phyloP scores from a whole-genome alignment of 1,284 basidiomycete genomes.

The Amylostereum areolatum region DNA sequence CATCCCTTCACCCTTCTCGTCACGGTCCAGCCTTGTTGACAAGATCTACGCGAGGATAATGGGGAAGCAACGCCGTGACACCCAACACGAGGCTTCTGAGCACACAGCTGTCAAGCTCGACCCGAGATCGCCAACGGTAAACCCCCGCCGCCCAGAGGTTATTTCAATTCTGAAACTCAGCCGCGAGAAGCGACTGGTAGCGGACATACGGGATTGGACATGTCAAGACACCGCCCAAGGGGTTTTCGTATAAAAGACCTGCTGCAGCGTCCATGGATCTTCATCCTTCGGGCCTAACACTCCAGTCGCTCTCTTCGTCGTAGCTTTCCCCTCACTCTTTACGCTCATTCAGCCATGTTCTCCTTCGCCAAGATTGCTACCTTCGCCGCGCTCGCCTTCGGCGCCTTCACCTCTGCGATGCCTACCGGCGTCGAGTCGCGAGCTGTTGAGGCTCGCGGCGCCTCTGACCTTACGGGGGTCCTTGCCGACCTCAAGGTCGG shows the following conservation, averaged over 20 bases:
- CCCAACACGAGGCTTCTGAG: too few relatives aligned
- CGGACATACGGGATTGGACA: too few relatives aligned
- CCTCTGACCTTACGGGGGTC: neutral
- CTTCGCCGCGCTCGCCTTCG: constrained; percentile 14
- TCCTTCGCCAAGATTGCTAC: constrained; percentile 7
- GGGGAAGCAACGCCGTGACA: too few relatives aligned
- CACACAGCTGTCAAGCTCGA: too few relatives aligned
- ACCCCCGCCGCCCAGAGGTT: too few relatives aligned
- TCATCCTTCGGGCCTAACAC: neutral
- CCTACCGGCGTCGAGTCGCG: constrained; percentile 9
- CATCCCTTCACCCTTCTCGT: too few relatives aligned
- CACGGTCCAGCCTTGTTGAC: too few relatives aligned
- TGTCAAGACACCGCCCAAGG: too few relatives aligned
- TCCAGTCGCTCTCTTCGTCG: neutral
- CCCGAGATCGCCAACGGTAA: too few relatives aligned
- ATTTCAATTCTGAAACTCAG: too few relatives aligned
- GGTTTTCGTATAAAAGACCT: neutral
- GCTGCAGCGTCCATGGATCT: neutral
- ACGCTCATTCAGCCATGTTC: constrained; percentile 2
- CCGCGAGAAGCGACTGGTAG: too few relatives aligned
- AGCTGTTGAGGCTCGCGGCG: neutral
- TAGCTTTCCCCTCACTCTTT: neutral
- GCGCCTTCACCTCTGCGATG: constrained; percentile 13
- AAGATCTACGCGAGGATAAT: too few relatives aligned
- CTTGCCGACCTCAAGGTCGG: neutral